Evolutionary conservation across 1,284 basidiomycete species (phyloP).

Genomic region (Schizophyllum amplum): DNA sequence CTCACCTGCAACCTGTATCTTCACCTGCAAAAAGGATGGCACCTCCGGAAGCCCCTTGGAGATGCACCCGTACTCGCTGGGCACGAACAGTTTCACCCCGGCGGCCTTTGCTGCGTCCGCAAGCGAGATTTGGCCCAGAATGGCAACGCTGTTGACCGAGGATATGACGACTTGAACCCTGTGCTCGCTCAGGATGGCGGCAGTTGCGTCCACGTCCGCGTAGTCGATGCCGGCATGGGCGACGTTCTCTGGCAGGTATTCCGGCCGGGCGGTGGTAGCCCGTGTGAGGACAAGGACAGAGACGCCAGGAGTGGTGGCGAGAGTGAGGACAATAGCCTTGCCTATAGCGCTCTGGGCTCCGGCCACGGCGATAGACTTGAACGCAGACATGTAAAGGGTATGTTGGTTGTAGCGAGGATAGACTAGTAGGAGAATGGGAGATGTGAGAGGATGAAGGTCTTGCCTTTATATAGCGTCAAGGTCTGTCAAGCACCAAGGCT

Average conservation of each 20-base stretch:
- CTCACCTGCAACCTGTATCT: constrained; percentile 12
- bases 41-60: constrained; percentile 17
- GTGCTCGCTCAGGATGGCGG: constrained; percentile 12
- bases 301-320: constrained; percentile 7
- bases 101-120: constrained; percentile 20
- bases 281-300: constrained; percentile 10
- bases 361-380: neutral
- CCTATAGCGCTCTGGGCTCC: constrained; percentile 1
- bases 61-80: constrained; percentile 20
- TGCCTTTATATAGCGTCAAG: no score
- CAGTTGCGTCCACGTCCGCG: constrained; percentile 7
- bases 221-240: constrained; percentile 14
- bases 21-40: constrained; percentile 17
- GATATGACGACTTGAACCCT: constrained; percentile 12
- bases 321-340: constrained; percentile 6
- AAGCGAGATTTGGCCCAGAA: constrained; percentile 15
- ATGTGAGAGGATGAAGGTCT: no score
- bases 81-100: constrained; percentile 22
- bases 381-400: neutral
- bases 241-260: constrained; percentile 6
- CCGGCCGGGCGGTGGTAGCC: neutral
- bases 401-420: no score
- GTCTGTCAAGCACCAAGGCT: no score
- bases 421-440: no score
- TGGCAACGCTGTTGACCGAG: constrained; percentile 2